Evolutionary conservation across 2,329 filamentous ascomycete genomes (phyloP).

Genomic region (Fusarium sp.): DNA sequence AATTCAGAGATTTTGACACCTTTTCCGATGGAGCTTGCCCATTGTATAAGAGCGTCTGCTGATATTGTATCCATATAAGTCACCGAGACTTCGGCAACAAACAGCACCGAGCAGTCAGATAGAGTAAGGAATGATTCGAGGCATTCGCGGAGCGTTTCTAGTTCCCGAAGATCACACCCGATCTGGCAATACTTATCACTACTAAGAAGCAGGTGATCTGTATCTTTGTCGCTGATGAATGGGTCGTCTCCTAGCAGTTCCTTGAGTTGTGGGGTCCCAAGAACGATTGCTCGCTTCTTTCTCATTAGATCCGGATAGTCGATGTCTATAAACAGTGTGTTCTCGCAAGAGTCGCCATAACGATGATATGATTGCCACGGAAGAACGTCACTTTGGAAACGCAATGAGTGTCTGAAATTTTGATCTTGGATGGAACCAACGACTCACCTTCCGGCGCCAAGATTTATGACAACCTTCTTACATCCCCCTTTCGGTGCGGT

Average conservation of each 20-base stretch:
- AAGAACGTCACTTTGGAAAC: conserved; percentile 75
- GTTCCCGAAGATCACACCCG: conserved; percentile 80
- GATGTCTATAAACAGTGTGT: conserved; percentile 80
- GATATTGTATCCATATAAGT: conserved; percentile 84
- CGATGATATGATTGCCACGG: conserved; percentile 83
- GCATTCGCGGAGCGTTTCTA: conserved; percentile 66
- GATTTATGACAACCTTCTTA: conserved; percentile 80
- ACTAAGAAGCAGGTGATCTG: conserved; percentile 63
- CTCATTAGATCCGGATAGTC: conserved; percentile 84
- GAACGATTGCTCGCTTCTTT: conserved; percentile 75
- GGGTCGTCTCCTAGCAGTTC: conserved; percentile 47
- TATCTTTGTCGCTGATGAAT: conserved; percentile 50
- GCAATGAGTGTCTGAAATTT: conserved; percentile 8
- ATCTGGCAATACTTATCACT: conserved; percentile 80
- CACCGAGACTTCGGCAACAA: conserved; percentile 88
- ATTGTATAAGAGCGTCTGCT: conserved; percentile 78
- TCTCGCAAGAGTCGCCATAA: conserved; percentile 65
- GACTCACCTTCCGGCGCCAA: conserved; percentile 89
- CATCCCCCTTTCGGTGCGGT: conserved; percentile 54
- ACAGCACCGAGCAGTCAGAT: conserved; percentile 71
- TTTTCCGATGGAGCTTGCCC: conserved; percentile 76
- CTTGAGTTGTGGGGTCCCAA: conserved; percentile 66
- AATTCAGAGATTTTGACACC: conserved; percentile 58
- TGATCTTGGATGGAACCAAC: neutral
- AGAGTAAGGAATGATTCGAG: conserved; percentile 68